Evolutionary conservation across 108 stramenopile genomes (phyloP).

Genomic region (Nitzschia palea): DNA sequence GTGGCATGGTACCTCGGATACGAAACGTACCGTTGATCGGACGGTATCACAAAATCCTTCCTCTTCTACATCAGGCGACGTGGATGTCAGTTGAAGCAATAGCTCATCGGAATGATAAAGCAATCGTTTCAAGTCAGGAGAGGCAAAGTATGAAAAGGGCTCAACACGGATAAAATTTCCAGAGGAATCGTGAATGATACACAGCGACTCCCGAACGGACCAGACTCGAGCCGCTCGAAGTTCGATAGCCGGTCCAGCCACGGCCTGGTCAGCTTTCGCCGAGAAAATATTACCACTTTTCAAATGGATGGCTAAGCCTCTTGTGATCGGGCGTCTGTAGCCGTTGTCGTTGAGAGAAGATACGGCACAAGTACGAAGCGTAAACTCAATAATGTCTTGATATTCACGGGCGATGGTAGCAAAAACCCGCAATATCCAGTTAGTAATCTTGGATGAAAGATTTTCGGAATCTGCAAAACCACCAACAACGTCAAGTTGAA

Average conservation of each 20-base stretch:
- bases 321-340: conserved; percentile 54
- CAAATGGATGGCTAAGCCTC: conserved; percentile 68
- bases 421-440: conserved; percentile 55
- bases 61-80: conserved; percentile 77
- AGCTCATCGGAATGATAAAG: conserved; percentile 53
- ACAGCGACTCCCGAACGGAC: conserved; percentile 38
- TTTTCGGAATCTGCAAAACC: conserved; percentile 68
- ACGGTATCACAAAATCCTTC: conserved; percentile 60
- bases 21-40: conserved; percentile 33
- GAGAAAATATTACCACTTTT: conserved; percentile 58
- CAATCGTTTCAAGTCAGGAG: conserved; percentile 41
- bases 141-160: conserved; percentile 52
- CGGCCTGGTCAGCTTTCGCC: conserved; percentile 39
- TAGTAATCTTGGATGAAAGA: conserved; percentile 48
- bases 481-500: conserved; percentile 81
- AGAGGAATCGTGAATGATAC: conserved; percentile 42
- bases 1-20: conserved; percentile 5
- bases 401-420: conserved; percentile 50
- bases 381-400: conserved; percentile 42
- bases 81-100: conserved; percentile 61
- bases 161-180: conserved; percentile 36
- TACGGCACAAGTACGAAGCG: conserved; percentile 66
- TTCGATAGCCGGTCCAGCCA: conserved; percentile 48
- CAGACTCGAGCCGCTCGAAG: conserved; percentile 66
- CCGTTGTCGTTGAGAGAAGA: conserved; percentile 57